These are phyloP conservation scores for Mycosphaerella sp. DNA, from an alignment of 2,329 filamentous ascomycete species.

Conservation along the genomic window DNA sequence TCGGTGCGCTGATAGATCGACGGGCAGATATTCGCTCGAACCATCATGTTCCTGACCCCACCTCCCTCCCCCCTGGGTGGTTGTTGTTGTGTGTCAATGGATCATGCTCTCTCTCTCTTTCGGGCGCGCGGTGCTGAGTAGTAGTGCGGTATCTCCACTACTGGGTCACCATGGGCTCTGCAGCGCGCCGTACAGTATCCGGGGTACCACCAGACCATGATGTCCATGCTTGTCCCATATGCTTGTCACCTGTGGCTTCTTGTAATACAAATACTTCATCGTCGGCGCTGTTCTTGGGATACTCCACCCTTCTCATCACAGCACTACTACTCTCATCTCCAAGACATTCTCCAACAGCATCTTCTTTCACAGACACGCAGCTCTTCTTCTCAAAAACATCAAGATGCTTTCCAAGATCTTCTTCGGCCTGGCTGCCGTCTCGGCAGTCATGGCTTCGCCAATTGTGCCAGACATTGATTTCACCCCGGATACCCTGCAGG, in stretches of 20 bases:
- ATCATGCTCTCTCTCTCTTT: background rate
- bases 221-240: too few species aligned
- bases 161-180: too few species aligned
- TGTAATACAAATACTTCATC: background rate
- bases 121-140: too few species aligned
- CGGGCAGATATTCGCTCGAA: constrained; percentile 2
- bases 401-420: constrained; percentile 10
- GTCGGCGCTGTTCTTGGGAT: background rate
- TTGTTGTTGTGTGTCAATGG: background rate
- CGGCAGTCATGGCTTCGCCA: constrained; percentile 4
- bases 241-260: background rate
- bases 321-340: background rate
- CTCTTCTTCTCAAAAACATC: background rate
- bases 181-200: too few species aligned
- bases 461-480: background rate
- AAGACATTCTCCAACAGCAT: background rate
- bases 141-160: too few species aligned
- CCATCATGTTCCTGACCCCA: background rate
- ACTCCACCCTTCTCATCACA: background rate
- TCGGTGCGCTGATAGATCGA: background rate
- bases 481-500: background rate
- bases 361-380: background rate
- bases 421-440: constrained; percentile 3
- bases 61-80: too few species aligned
- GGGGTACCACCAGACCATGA: too few species aligned